Percentiles rank a stretch among this genome's conserved stretches.
Conservation (phyloP, 176 grass and related monocot species). For the Rhynchospora tenuis region DNA sequence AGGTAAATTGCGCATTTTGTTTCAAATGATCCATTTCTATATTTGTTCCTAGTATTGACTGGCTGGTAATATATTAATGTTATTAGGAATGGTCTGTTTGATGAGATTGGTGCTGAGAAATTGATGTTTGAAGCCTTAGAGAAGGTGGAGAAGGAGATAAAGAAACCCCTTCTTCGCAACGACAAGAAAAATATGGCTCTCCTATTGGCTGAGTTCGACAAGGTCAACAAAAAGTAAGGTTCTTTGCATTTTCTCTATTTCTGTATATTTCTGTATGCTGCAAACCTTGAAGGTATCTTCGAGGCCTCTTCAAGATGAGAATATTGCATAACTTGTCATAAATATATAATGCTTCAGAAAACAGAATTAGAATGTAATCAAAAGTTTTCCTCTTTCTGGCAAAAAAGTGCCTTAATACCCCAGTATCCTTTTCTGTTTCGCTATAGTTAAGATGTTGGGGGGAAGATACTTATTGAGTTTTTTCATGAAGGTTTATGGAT, state of each 20-base stretch:
- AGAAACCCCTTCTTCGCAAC: constrained; percentile 77
- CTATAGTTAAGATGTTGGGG: not conserved
- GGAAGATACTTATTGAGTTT: not conserved
- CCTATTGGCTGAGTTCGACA: constrained; percentile 74
- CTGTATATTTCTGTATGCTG: not conserved
- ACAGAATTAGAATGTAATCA: not conserved
- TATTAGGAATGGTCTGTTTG: constrained; percentile 58
- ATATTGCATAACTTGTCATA: not conserved
- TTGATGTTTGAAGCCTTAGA: constrained; percentile 90
- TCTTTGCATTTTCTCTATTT: constrained; percentile 7
- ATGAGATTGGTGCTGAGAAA: constrained; percentile 69
- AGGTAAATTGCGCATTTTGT: not conserved
- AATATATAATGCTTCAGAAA: not conserved
- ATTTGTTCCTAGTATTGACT: not conserved
- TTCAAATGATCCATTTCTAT: not conserved
- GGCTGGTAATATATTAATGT: not conserved
- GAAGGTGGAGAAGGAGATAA: constrained; percentile 91
- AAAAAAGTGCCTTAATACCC: not conserved
- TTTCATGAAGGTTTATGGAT: not conserved
- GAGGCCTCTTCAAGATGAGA: not conserved
- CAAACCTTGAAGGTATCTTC: constrained; percentile 10
- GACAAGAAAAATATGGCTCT: constrained; percentile 93
- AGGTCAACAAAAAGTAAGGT: constrained; percentile 87
- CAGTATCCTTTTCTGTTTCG: not conserved
- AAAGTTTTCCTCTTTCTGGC: not conserved